phyloP scores from a whole-genome alignment of 129 eudicot genomes.

The Solidago caesia region DNA sequence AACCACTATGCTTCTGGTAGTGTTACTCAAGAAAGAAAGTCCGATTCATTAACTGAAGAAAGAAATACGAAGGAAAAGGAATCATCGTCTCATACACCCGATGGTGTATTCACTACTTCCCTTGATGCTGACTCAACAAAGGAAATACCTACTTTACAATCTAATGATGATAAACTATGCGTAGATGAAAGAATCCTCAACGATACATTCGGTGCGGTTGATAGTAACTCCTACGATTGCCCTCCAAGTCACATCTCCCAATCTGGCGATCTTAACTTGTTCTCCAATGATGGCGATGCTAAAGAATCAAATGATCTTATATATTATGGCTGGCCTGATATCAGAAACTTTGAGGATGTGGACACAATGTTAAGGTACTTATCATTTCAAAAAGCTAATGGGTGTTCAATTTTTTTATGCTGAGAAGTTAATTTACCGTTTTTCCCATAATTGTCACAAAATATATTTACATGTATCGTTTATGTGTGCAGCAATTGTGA shows the following conservation, averaged over 20 bases:
- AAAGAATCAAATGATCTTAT: slow-evolving; percentile 57
- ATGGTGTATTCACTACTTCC: slow-evolving; percentile 41
- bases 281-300: slow-evolving; percentile 42
- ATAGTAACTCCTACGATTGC: slow-evolving; percentile 38
- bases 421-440: background rate
- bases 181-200: slow-evolving; percentile 39
- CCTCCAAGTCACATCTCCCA: background rate
- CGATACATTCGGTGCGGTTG: slow-evolving; percentile 43
- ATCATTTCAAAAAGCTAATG: slow-evolving; percentile 12
- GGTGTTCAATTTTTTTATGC: background rate
- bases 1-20: slow-evolving; percentile 26
- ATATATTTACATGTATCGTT: slow-evolving; percentile 6
- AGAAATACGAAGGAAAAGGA: slow-evolving; percentile 53
- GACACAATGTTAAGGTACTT: slow-evolving; percentile 85
- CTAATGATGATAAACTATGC: slow-evolving; percentile 43
- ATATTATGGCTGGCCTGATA: slow-evolving; percentile 75
- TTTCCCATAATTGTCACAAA: background rate
- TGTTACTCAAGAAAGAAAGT: slow-evolving; percentile 28
- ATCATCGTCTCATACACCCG: slow-evolving; percentile 39
- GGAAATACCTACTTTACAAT: slow-evolving; percentile 38
- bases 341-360: slow-evolving; percentile 85
- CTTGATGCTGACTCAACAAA: slow-evolving; percentile 39
- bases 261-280: slow-evolving; percentile 41
- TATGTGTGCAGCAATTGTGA: slow-evolving; percentile 75
- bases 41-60: slow-evolving; percentile 31